Percentiles rank a stretch among this genome's conserved stretches.
Evolutionary conservation across 352 stramenopile species (phyloP).

Genomic region (Globisporangium nagaii): DNA sequence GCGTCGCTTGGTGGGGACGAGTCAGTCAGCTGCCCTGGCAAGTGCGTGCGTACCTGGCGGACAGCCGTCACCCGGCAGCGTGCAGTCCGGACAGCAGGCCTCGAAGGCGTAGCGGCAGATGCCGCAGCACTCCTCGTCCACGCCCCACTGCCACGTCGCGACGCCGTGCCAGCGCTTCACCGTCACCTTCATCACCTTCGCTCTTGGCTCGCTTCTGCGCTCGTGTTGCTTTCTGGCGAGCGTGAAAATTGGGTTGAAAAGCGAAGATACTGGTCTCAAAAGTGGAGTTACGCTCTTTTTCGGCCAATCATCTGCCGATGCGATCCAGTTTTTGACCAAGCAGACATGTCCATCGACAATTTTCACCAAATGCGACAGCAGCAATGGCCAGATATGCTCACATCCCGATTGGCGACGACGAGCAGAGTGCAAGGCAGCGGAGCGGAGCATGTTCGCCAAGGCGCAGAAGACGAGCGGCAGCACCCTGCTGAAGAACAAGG

Average conservation of each 20-base stretch:
- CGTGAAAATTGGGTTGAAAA: no score
- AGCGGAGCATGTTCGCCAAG: conserved; percentile 80
- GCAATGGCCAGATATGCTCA: no score
- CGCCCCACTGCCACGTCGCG: conserved; percentile 88
- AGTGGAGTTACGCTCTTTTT: no score
- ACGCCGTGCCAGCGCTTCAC: conserved; percentile 88
- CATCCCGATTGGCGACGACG: not conserved
- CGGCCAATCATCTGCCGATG: no score
- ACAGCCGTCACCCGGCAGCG: conserved; percentile 74
- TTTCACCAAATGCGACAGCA: no score
- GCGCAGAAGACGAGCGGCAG: conserved; percentile 70
- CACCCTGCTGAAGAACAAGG: conserved; percentile 79
- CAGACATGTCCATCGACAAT: no score
- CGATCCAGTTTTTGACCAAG: no score
- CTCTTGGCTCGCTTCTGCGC: no score
- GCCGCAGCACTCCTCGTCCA: conserved; percentile 89
- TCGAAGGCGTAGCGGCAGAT: conserved; percentile 86
- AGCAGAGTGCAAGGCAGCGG: no score
- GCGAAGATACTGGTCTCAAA: no score
- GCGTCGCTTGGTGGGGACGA: no score
- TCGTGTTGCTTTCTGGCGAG: not conserved
- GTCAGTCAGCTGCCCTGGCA: no score
- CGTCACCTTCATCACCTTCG: conserved; percentile 84
- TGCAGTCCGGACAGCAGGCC: conserved; percentile 75
- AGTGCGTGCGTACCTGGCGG: conserved; percentile 57